phyloP scores from a whole-genome alignment of 768 basidiomycete genomes.

The Tephrocybe sp. region DNA sequence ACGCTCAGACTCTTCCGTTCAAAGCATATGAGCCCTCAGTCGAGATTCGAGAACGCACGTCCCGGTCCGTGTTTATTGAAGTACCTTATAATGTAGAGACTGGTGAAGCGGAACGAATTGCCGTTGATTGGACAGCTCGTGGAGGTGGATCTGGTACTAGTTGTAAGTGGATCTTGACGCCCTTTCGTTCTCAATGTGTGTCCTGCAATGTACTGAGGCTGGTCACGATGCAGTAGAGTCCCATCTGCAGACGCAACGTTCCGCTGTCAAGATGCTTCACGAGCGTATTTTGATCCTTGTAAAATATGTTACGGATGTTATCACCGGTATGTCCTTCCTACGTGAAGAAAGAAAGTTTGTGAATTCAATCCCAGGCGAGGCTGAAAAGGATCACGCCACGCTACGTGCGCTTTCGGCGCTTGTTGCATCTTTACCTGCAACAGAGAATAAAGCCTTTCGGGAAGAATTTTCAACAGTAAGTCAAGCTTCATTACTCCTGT shows the following conservation, averaged over 20 bases:
- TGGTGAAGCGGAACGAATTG: conserved; percentile 97
- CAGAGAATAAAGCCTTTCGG: conserved; percentile 77
- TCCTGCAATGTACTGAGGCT: too few relatives aligned
- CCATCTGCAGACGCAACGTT: conserved; percentile 86
- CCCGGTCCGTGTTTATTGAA: conserved; percentile 79
- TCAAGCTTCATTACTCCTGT: background rate
- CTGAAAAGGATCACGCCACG: conserved; percentile 73
- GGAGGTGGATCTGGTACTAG: conserved; percentile 82
- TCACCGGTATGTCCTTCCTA: conserved; percentile 49
- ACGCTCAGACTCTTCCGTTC: conserved; percentile 79
- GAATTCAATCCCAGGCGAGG: conserved; percentile 50
- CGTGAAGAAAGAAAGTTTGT: background rate
- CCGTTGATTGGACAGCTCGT: conserved; percentile 92
- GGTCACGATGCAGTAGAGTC: conserved; percentile 66
- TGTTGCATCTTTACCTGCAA: conserved; percentile 84
- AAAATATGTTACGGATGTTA: conserved; percentile 78
- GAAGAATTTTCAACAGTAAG: conserved; percentile 85
- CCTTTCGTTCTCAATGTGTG: background rate
- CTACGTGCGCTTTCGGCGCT: conserved; percentile 85
- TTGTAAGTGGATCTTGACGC: conserved; percentile 44
- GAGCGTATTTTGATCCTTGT: conserved; percentile 85
- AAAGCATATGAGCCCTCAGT: conserved; percentile 92
- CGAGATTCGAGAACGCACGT: conserved; percentile 76
- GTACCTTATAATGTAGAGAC: conserved; percentile 90
- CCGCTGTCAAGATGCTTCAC: conserved; percentile 95